Conservation (phyloP, 331 rosid species). For the Quercus lobata region DNA sequence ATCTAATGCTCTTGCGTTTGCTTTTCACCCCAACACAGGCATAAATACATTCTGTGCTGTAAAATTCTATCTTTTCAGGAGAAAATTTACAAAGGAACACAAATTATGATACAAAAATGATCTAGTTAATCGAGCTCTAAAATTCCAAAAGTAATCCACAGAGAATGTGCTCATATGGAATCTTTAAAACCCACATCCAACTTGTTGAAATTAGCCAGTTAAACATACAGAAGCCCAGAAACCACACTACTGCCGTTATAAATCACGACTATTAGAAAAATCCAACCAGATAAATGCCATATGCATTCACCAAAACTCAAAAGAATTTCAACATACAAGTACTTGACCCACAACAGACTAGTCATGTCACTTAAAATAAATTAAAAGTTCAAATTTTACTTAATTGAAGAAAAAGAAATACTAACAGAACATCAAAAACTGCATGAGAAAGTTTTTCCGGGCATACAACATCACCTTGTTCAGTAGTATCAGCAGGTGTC, state of each 20-base stretch:
- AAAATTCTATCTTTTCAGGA: neutral
- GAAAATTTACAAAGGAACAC: neutral
- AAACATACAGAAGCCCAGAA: neutral
- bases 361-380: conserved; percentile 5
- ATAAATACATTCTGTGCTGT: neutral
- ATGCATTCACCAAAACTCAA: neutral
- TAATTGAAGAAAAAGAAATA: conserved; percentile 29
- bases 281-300: neutral
- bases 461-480: conserved; percentile 82
- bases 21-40: neutral
- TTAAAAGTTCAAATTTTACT: conserved; percentile 20
- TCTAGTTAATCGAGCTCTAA: neutral
- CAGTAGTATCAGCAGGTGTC: conserved; percentile 52
- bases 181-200: neutral
- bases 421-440: conserved; percentile 42
- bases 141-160: neutral
- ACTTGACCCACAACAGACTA: conserved; percentile 1
- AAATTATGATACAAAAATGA: neutral
- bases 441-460: conserved; percentile 41
- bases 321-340: neutral
- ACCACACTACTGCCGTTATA: neutral
- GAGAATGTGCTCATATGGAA: neutral
- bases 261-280: conserved; percentile 1
- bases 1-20: neutral
- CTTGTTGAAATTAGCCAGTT: neutral